Evolutionary conservation across 257 asterid species (phyloP).

Genomic region (Lavandula angustifolia): DNA sequence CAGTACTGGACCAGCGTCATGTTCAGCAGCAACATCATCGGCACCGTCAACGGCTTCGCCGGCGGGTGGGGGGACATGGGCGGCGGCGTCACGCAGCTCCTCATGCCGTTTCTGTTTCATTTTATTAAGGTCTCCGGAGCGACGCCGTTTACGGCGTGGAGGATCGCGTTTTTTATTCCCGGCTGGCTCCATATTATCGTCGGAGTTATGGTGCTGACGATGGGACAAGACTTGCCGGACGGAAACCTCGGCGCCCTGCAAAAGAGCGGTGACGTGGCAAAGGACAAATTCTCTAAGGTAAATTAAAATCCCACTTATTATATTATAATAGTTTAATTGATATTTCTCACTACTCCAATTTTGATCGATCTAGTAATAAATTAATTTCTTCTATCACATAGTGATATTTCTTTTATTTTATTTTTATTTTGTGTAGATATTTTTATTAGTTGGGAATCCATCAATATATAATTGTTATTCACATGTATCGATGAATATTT

Average conservation of each 20-base stretch:
- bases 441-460: no score
- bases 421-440: no score
- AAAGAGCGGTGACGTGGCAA: conserved; percentile 41
- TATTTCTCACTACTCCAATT: no score
- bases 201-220: conserved; percentile 41
- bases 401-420: no score
- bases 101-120: conserved; percentile 49
- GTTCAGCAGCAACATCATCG: conserved; percentile 44
- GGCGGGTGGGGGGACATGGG: conserved; percentile 62
- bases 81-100: conserved; percentile 46
- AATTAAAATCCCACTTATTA: not conserved
- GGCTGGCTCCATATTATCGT: conserved; percentile 45
- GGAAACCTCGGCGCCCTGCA: conserved; percentile 45
- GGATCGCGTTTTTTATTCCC: conserved; percentile 46
- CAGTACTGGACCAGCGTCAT: conserved; percentile 48
- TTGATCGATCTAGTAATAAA: no score
- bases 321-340: not conserved
- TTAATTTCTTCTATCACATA: no score
- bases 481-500: no score
- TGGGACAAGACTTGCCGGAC: conserved; percentile 52
- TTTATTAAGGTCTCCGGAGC: conserved; percentile 40
- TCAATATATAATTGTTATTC: no score
- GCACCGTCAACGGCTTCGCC: conserved; percentile 49
- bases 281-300: conserved; percentile 51
- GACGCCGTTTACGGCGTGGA: conserved; percentile 48